Conservation (phyloP, 2,329 filamentous ascomycete genomes). For the Diaporthe amygdali region DNA sequence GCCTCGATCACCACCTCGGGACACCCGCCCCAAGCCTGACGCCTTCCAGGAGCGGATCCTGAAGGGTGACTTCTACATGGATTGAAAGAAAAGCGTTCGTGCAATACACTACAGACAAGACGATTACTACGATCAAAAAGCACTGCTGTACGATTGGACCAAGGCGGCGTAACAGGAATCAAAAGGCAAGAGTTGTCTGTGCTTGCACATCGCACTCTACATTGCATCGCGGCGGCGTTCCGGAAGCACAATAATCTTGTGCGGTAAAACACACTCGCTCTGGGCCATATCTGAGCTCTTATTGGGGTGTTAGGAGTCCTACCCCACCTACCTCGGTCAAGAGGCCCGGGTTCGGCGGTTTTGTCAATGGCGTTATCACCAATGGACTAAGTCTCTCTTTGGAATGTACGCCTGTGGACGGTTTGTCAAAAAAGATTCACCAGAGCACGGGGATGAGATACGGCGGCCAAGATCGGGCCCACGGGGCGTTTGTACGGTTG, state of each 20-base stretch:
- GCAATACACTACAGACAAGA: background rate
- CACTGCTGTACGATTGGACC: background rate
- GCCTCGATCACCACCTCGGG: slow-evolving; percentile 43
- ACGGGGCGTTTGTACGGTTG: slow-evolving; percentile 1
- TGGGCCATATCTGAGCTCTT: slow-evolving; percentile 8
- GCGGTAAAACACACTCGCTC: slow-evolving; percentile 1
- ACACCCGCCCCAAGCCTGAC: slow-evolving; percentile 76
- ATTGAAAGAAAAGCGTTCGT: slow-evolving; percentile 55
- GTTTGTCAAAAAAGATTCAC: background rate
- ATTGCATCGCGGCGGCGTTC: slow-evolving; percentile 7
- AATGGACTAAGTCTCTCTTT: background rate
- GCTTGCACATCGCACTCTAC: background rate
- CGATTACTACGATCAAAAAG: background rate
- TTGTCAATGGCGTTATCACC: background rate
- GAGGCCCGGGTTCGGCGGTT: background rate
- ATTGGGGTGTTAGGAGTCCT: background rate
- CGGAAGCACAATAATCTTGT: background rate
- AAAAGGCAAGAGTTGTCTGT: background rate
- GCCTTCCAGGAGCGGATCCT: slow-evolving; percentile 96
- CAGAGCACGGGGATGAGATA: background rate
- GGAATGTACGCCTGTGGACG: background rate
- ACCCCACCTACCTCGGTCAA: background rate
- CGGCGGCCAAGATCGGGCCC: background rate
- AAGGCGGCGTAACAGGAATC: background rate
- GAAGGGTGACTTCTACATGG: slow-evolving; percentile 98